Evolutionary conservation across 352 stramenopile species (phyloP), one percentile per base, ranked within the genome.

Genomic region (Blastocystis sp.): DNA sequence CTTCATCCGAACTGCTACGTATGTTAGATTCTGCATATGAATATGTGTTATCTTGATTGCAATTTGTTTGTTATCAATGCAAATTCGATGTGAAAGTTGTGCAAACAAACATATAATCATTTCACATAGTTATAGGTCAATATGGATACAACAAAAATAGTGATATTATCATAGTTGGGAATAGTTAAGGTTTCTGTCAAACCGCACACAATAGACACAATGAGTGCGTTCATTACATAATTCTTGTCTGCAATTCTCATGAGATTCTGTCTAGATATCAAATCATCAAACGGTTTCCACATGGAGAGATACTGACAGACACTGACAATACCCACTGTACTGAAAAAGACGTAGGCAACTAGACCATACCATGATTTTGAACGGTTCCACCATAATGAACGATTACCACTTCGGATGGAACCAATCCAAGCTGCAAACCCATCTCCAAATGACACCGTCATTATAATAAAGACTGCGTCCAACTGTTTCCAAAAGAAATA

Each of bases 361-460:
- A 86, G 39, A 32, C 74, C 74, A 6, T 58, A 27, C 56, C 54
- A 73, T 5, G 74, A 69, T 24, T 86, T 86, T 4, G 54, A 73
- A 9, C 14, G 24, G 32, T 86, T 86, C 74, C 74, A 86, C 54
- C 54, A 74, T 29, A 86, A 49, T 29, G 16, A 16, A 24, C 65
- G 37, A 43, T 80, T 86, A 7, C 49, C 11, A n/a, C 16, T 11
- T 21, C 21, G 35, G 9, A 86, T 86, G 14, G n/a, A 27, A n/a
- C 74, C 74, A 19, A 67, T 16, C 19, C 24, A 39, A 19, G 54
- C 39, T 11, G 74, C 74, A 27, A 86, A 86, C 21, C 74, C 74
- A 67, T 86, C 74, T 46, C 74, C 74, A 39, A 86, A 86, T 27
- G 56, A 66, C 1, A 86, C n/a, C n/a, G 59, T 69, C 74, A 86